Conservation (phyloP, 2,329 filamentous ascomycete species). For the Albophoma yamanashiensis region DNA sequence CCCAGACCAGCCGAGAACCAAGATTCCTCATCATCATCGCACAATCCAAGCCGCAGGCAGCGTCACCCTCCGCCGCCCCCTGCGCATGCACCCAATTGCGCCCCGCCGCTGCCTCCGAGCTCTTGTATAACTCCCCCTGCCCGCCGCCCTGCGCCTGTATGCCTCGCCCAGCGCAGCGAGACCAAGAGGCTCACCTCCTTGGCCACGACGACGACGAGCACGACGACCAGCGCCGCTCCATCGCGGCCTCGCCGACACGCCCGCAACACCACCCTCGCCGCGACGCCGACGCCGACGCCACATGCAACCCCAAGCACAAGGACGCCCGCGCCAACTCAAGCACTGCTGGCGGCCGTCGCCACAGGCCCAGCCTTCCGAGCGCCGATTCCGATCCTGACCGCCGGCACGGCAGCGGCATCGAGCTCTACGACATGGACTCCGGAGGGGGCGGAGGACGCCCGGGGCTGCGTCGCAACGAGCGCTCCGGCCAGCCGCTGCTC, state of each 20-base stretch:
- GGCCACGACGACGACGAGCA: neutral
- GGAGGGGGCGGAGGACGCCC: slow-evolving; percentile 16
- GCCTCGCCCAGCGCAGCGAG: slow-evolving; percentile 10
- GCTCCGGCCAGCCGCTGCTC: slow-evolving; percentile 9
- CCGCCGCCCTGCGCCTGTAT: slow-evolving; percentile 6
- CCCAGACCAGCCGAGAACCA: neutral
- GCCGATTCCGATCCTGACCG: slow-evolving; percentile 15
- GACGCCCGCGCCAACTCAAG: slow-evolving; percentile 11
- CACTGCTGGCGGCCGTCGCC: slow-evolving; percentile 13
- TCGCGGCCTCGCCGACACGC: neutral
- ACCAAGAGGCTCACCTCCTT: slow-evolving; percentile 8
- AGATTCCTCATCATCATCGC: neutral
- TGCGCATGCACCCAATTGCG: neutral
- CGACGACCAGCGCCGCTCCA: neutral
- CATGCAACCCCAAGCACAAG: slow-evolving; percentile 13
- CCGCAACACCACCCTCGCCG: slow-evolving; percentile 6
- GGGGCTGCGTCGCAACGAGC: slow-evolving; percentile 4
- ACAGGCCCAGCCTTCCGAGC: slow-evolving; percentile 12
- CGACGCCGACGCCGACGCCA: slow-evolving; percentile 9
- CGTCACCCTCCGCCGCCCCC: neutral
- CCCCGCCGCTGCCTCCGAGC: neutral
- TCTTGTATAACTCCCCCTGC: neutral
- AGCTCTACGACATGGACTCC: slow-evolving; percentile 20
- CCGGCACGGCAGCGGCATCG: slow-evolving; percentile 5
- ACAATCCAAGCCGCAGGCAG: neutral